Evolutionary conservation across 2,329 filamentous ascomycete species (phyloP), one percentile per base, ranked within the genome.

Genomic region (Chaetomium olivaceum): DNA sequence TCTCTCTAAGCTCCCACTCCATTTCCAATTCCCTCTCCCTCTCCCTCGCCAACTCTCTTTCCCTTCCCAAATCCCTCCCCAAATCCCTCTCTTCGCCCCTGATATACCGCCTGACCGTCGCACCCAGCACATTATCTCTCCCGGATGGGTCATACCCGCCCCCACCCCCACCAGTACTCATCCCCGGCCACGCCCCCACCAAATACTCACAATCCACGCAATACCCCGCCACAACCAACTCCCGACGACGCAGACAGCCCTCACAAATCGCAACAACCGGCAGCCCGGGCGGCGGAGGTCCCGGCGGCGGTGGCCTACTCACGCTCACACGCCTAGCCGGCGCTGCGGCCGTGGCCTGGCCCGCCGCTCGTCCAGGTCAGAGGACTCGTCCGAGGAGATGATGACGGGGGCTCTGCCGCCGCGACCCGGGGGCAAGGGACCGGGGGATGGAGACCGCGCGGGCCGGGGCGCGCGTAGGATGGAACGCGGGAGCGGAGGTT

Each of bases 121-220:
- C 43, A 16, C 27, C 31, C 50, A 21, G 6, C 36, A 43, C 36
- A 43, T 43, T 43, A 43, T 43, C n/a, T 14, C 14, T 27, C 51
- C 25, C 21, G 8, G 5, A 19, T 5, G 57, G 21, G 2, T 48
- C 57, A 29, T 58, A 59, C 36, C 57, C 12, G n/a, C 56, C 50
- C 25, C 55, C 62, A 8, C 56, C 19, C 11, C 29, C 9, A 31
- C 43, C 23, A 1, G 23, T 21, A 19, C 57, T 16, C 33, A 21
- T 21, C n/a, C 58, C 46, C 9, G 43, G 14, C 29, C 29, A 48
- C 5, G 12, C 8, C 25, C 14, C 33, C 11, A 27, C 52, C 25
- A 58, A 58, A 9, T 23, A 21, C 55, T 62, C 64, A n/a, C 64
- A 66, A 36, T 56, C 64, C 7, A 50, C 64, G 27, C 64, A 66